phyloP scores from a whole-genome alignment of 495 filamentous ascomycete species.

The Trichocladium uniseriatum region DNA sequence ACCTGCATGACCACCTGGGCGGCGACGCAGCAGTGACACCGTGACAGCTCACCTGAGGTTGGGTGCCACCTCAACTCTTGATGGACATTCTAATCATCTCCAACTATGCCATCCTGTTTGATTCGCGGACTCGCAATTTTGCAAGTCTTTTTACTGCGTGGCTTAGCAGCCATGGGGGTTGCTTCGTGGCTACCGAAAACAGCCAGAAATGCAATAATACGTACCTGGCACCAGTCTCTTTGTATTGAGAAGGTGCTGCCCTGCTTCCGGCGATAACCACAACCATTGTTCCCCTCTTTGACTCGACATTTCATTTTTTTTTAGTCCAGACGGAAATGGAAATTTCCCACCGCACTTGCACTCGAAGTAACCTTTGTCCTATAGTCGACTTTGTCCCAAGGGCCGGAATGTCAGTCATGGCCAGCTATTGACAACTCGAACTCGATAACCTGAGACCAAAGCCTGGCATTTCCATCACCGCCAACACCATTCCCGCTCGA shows the following conservation, averaged over 20 bases:
- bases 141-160: too few relatives aligned
- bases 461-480: not conserved
- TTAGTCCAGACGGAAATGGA: not conserved
- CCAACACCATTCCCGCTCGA: not conserved
- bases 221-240: not conserved
- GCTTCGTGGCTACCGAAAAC: constrained; percentile 7
- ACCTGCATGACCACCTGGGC: too few relatives aligned
- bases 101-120: too few relatives aligned
- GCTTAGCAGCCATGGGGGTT: too few relatives aligned
- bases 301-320: not conserved
- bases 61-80: too few relatives aligned
- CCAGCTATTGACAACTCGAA: not conserved
- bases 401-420: not conserved
- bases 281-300: constrained; percentile 1
- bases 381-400: not conserved
- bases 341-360: not conserved
- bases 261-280: not conserved
- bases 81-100: too few relatives aligned
- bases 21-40: too few relatives aligned
- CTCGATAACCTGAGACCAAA: not conserved
- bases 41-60: too few relatives aligned
- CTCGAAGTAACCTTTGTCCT: too few relatives aligned
- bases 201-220: not conserved
- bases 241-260: not conserved
- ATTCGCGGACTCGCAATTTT: too few relatives aligned